Evolutionary conservation across 1,284 basidiomycete species (phyloP).

Genomic region (Leccinum pallidistipes): DNA sequence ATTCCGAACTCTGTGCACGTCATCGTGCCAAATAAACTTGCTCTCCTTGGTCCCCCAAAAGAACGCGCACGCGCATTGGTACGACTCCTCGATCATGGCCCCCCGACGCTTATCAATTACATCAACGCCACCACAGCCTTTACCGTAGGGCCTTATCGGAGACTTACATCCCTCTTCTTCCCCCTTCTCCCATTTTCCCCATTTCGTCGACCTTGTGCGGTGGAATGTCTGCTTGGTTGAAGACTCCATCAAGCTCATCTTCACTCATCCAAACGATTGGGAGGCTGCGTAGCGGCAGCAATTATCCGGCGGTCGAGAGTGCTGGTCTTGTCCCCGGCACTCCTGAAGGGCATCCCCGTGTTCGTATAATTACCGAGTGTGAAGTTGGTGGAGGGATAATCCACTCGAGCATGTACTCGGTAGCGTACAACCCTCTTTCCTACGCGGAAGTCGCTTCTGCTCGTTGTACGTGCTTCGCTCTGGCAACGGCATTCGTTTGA

Average conservation of each 20-base stretch:
- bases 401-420: neutral
- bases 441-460: neutral
- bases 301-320: constrained; percentile 35
- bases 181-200: too few species aligned
- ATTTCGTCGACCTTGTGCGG: too few species aligned
- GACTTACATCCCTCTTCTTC: too few species aligned
- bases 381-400: constrained; percentile 25
- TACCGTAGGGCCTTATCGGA: too few species aligned
- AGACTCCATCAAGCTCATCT: constrained; percentile 33
- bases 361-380: constrained; percentile 48
- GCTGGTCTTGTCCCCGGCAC: constrained; percentile 31
- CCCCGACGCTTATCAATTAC: too few species aligned
- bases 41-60: constrained; percentile 65
- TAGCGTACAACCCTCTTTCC: neutral
- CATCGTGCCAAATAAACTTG: constrained; percentile 63
- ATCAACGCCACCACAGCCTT: too few species aligned
- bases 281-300: constrained; percentile 37
- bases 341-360: constrained; percentile 18
- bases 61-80: constrained; percentile 74
- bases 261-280: constrained; percentile 13
- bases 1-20: too few species aligned
- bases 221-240: constrained; percentile 12
- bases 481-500: neutral
- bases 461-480: neutral
- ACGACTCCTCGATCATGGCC: constrained; percentile 58